Evolutionary conservation across 495 filamentous ascomycete genomes (phyloP).

Genomic region (Penicillium turbatum): DNA sequence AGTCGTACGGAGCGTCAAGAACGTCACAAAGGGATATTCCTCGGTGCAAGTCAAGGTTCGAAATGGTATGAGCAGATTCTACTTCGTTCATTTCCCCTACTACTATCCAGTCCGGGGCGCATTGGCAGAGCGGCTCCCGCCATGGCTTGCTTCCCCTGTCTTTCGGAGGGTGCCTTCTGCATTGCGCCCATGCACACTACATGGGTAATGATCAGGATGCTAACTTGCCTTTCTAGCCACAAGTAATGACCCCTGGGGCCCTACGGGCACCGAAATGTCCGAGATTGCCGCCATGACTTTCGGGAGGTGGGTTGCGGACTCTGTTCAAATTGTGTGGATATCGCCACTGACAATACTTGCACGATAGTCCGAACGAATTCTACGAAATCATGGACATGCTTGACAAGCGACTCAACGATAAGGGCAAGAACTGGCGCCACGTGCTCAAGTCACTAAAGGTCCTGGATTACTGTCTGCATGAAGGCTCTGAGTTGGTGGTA

Average conservation of each 20-base stretch:
- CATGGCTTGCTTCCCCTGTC: neutral
- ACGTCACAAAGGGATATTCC: slow-evolving; percentile 99
- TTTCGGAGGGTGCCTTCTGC: neutral
- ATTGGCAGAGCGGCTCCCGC: slow-evolving; percentile 12
- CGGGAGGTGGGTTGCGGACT: slow-evolving; percentile 66
- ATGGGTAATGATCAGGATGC: neutral
- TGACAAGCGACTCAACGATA: slow-evolving; percentile 97
- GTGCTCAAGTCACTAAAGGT: slow-evolving; percentile 98
- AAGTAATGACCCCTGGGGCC: slow-evolving; percentile 99
- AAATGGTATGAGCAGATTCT: slow-evolving; percentile 69
- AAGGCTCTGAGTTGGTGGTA: slow-evolving; percentile 93
- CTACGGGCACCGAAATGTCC: slow-evolving; percentile 96
- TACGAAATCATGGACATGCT: slow-evolving; percentile 99
- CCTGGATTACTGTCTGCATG: slow-evolving; percentile 95
- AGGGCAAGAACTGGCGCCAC: slow-evolving; percentile 99
- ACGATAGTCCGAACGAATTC: slow-evolving; percentile 81
- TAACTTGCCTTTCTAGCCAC: slow-evolving; percentile 59
- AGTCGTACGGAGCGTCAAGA: slow-evolving; percentile 97
- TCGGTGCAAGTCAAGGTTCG: slow-evolving; percentile 97
- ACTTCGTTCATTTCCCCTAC: neutral
- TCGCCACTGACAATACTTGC: slow-evolving; percentile 14
- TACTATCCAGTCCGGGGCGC: neutral
- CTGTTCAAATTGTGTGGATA: neutral
- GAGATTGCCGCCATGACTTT: slow-evolving; percentile 97
- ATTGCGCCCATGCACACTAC: slow-evolving; percentile 5